These are phyloP conservation scores for Cucurbita maxima DNA, from an alignment of 306 rosid genomes.

Conservation along the genomic window DNA sequence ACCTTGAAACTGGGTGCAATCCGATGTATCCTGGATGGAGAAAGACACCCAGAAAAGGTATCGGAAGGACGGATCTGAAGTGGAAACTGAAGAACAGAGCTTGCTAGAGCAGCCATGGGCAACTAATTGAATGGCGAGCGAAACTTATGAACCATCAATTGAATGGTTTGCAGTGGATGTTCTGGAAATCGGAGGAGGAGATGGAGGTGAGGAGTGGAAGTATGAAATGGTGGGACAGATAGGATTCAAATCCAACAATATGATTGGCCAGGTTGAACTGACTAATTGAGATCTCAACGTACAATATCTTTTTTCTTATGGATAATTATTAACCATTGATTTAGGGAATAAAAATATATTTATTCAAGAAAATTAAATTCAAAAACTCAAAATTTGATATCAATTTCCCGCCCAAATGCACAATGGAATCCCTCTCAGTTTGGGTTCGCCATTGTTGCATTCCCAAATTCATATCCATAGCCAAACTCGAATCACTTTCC, in stretches of 20 bases:
- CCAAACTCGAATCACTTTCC: too few species aligned
- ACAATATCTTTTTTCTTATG: too few species aligned
- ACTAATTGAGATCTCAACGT: not conserved
- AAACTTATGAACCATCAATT: not conserved
- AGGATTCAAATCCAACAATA: not conserved
- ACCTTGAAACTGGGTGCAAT: slow-evolving; percentile 3
- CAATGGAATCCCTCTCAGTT: not conserved
- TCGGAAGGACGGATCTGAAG: slow-evolving; percentile 7
- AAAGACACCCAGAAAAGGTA: slow-evolving; percentile 20
- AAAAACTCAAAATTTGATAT: not conserved
- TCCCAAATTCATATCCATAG: not conserved
- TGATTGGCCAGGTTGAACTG: not conserved
- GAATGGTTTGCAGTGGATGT: not conserved
- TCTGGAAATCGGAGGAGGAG: not conserved
- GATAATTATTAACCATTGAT: too few species aligned
- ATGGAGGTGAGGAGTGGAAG: not conserved
- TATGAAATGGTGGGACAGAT: not conserved
- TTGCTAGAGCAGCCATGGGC: slow-evolving; percentile 33
- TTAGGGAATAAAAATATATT: too few species aligned
- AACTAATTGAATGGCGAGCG: not conserved
- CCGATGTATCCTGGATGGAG: slow-evolving; percentile 2
- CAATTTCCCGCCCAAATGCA: slow-evolving; percentile 4
- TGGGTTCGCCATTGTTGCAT: not conserved
- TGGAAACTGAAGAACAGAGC: slow-evolving; percentile 19
- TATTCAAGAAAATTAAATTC: not conserved